Conservation (phyloP, 2,329 filamentous ascomycete species). For the Trichoderma atrobrunneum region DNA sequence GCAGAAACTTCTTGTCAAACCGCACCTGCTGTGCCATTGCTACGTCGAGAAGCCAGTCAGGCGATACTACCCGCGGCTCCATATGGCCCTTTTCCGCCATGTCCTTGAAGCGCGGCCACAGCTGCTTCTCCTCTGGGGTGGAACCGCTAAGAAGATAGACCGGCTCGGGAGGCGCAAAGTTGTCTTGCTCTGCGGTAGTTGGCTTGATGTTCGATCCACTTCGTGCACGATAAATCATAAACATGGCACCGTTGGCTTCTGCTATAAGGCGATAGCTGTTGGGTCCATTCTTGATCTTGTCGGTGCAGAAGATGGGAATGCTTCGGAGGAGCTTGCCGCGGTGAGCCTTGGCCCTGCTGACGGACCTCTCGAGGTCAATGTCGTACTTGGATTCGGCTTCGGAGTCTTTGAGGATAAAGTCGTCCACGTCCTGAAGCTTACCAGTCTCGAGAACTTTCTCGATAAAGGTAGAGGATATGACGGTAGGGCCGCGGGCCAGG, state of each 20-base stretch:
- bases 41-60: constrained; percentile 87
- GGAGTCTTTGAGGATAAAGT: constrained; percentile 68
- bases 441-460: constrained; percentile 70
- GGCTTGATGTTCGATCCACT: constrained; percentile 65
- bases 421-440: constrained; percentile 59
- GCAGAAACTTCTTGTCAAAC: constrained; percentile 63
- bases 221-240: constrained; percentile 72
- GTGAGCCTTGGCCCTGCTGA: constrained; percentile 71
- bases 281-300: constrained; percentile 73
- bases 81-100: constrained; percentile 77
- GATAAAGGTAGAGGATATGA: constrained; percentile 77
- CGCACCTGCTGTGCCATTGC: constrained; percentile 82
- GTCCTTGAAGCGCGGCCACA: constrained; percentile 78
- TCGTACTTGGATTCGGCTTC: constrained; percentile 69
- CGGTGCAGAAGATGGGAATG: constrained; percentile 80
- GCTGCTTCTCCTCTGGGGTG: constrained; percentile 61
- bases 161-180: constrained; percentile 61
- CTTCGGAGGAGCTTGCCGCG: constrained; percentile 71
- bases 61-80: constrained; percentile 73
- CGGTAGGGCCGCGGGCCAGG: constrained; percentile 72
- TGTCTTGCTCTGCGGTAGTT: constrained; percentile 63
- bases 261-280: constrained; percentile 86
- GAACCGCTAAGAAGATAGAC: constrained; percentile 79
- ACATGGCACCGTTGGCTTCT: constrained; percentile 82
- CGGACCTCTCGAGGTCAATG: constrained; percentile 65